Conservation (phyloP, 1,284 basidiomycete species). For the Puccinia polysora region DNA sequence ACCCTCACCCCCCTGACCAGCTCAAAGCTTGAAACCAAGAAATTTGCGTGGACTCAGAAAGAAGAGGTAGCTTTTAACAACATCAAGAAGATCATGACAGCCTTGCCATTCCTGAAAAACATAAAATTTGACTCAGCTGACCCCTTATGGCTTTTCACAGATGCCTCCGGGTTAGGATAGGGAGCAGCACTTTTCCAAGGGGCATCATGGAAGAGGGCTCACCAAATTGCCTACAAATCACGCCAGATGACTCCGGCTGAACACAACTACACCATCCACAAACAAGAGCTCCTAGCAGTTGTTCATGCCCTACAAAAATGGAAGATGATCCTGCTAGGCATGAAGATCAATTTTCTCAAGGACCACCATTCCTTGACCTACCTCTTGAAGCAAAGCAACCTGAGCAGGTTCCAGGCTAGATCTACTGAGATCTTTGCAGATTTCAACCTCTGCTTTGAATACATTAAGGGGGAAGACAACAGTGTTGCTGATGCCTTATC, state of each 20-base stretch:
- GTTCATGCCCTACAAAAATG: constrained; percentile 45
- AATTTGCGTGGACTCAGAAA: neutral
- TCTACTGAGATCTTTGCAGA: constrained; percentile 21
- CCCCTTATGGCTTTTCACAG: neutral
- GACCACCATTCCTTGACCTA: constrained; percentile 49
- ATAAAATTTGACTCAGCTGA: neutral
- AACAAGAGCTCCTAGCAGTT: neutral
- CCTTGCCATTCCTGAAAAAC: neutral
- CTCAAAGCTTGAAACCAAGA: constrained; percentile 41
- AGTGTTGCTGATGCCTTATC: constrained; percentile 26
- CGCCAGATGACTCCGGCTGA: neutral
- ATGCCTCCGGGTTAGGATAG: neutral
- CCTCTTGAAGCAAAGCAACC: constrained; percentile 49
- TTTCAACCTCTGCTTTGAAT: constrained; percentile 25
- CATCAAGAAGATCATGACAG: neutral
- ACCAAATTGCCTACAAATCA: neutral
- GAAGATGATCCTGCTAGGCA: constrained; percentile 50
- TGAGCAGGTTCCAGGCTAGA: constrained; percentile 28
- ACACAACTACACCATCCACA: neutral
- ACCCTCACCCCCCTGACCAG: constrained; percentile 53
- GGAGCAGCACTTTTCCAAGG: neutral
- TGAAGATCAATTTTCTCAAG: constrained; percentile 53
- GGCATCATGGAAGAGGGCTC: neutral
- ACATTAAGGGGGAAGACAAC: neutral
- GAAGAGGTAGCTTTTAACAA: neutral